phyloP scores from a whole-genome alignment of 176 grass and related monocot genomes.

The Oryza punctata region DNA sequence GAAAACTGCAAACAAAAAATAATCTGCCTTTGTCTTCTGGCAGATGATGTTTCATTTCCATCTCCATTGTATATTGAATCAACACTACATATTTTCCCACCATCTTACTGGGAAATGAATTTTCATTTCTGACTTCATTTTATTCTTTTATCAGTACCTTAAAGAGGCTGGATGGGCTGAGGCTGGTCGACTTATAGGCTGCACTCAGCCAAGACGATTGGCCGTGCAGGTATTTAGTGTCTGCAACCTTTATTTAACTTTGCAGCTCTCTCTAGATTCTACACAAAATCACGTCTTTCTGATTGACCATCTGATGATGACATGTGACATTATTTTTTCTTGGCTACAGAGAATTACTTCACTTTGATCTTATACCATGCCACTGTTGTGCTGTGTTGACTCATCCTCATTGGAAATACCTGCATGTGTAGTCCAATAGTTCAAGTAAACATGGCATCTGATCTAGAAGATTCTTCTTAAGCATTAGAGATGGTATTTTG shows the following conservation, averaged over 20 bases:
- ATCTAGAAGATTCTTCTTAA: not conserved
- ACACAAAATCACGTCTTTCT: slow-evolving; percentile 1
- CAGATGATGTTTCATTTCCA: not conserved
- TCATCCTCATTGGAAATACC: not conserved
- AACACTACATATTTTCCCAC: not conserved
- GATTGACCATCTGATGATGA: slow-evolving; percentile 9
- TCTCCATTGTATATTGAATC: not conserved
- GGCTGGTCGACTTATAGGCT: slow-evolving; percentile 87
- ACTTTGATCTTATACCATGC: slow-evolving; percentile 1
- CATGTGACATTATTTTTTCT: not conserved
- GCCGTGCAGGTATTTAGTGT: slow-evolving; percentile 78
- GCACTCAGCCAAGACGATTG: slow-evolving; percentile 93
- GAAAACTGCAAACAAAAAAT: not conserved
- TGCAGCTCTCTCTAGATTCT: slow-evolving; percentile 14
- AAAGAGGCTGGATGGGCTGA: slow-evolving; percentile 98
- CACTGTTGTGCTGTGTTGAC: not conserved
- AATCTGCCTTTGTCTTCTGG: not conserved
- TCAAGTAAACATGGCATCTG: not conserved
- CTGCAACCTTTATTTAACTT: slow-evolving; percentile 23
- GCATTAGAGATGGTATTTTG: not conserved
- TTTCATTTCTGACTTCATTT: slow-evolving; percentile 27
- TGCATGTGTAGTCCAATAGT: not conserved
- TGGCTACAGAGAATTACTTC: not conserved
- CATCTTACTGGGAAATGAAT: not conserved
- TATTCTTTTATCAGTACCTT: slow-evolving; percentile 60